A percentile compares a stretch with the other conserved stretches of the same genome.
Conservation (phyloP, 2,329 filamentous ascomycete genomes). For the Sporothrix curviconia region DNA sequence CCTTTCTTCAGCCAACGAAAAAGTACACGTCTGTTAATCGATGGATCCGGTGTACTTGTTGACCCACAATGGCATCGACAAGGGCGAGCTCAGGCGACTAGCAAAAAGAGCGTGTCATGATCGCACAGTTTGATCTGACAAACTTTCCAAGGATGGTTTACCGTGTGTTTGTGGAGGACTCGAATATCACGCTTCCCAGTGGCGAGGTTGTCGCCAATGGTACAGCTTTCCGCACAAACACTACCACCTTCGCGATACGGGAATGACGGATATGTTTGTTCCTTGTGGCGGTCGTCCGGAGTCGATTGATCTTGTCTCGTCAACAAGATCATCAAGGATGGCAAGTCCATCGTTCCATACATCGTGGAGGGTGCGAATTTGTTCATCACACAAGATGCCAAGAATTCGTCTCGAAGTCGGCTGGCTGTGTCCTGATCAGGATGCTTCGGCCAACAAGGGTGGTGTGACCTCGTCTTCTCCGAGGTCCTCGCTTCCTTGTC, state of each 20-base stretch:
- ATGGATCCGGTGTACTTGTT: conserved; percentile 89
- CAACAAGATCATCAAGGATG: conserved; percentile 79
- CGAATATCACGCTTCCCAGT: conserved; percentile 75
- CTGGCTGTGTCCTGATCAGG: conserved; percentile 93
- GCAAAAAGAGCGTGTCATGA: conserved; percentile 86
- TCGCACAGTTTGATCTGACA: conserved; percentile 73
- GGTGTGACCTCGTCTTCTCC: conserved; percentile 91
- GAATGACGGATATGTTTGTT: conserved; percentile 81
- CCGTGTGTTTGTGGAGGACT: conserved; percentile 86
- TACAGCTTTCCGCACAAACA: conserved; percentile 94
- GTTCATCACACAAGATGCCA: conserved; percentile 98
- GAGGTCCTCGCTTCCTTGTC: conserved; percentile 92
- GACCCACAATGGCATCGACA: conserved; percentile 87
- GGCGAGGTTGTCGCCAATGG: conserved; percentile 88
- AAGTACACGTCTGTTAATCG: conserved; percentile 92
- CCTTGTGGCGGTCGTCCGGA: conserved; percentile 95
- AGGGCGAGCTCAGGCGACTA: conserved; percentile 72
- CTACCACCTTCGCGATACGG: conserved; percentile 82
- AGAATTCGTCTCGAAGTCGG: conserved; percentile 87
- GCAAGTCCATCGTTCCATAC: conserved; percentile 82
- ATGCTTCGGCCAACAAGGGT: conserved; percentile 97
- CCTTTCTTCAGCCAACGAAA: conserved; percentile 88
- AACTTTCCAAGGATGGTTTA: conserved; percentile 90
- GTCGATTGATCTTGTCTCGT: conserved; percentile 91
- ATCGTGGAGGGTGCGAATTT: conserved; percentile 94